Evolutionary conservation across 2,329 filamentous ascomycete genomes (phyloP), one percentile per base, ranked within the genome.

Genomic region (Zymoseptoria pseudotritici): DNA sequence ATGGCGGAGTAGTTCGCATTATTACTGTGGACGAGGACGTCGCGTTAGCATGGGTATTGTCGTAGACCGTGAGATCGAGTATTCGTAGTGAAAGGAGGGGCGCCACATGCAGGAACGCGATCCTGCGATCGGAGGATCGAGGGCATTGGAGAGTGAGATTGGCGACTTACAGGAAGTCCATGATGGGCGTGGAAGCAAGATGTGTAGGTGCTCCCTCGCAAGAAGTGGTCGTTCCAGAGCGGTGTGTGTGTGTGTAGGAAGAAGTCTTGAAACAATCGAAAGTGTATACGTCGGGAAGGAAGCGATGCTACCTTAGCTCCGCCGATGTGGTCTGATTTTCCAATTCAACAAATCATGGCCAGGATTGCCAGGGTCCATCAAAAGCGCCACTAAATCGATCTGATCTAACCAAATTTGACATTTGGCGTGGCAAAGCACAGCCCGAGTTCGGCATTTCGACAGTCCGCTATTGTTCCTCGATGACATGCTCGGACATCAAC

Each of bases 1-100:
- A 73, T 67, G 42, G 71, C 64, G 20, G 67, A 65, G 57, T 70
- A 67, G 54, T 66, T 71, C 10, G 70, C 70, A 65, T 71, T 71
- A 63, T 69, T 70, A 61, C 64, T 66, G 59, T 17, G 51, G 53
- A 55, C 54, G 26, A 42, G 22, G 21, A 50, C 2, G 54, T 22
- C 17, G 53, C 6, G 53, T 29, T 50, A 49, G 19, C 17, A 10
- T 50, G 54, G 36, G 17, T 50, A 36, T 29, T 21, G 20, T 54
- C 4, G 11, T 3, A 17, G 4, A 17, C 17, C 36, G 36, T 46
- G 13, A n/a, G 13, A n/a, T 46, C 36, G 36, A 46, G 26, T 8
- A 19, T 26, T 55, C 53, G 22, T 36, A 1, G 26, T 55, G 46
- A 19, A 19, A 46, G 51, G 36, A 36, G 29, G 19, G 54, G 29